phyloP scores from a whole-genome alignment of 805 yeast species.

The Scheffersomyces spartinae region DNA sequence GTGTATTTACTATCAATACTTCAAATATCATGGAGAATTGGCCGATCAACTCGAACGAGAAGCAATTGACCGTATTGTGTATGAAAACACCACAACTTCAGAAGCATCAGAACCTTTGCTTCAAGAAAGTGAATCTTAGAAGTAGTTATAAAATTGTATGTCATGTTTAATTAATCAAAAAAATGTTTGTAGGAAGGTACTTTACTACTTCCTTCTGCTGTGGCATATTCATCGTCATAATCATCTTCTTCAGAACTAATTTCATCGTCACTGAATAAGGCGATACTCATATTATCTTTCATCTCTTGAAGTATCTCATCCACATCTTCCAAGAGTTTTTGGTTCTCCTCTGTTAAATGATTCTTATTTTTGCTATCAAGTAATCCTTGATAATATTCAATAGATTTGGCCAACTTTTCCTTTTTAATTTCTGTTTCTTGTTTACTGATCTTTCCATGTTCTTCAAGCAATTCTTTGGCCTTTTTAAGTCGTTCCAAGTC shows the following conservation, averaged over 20 bases:
- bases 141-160: too few relatives aligned
- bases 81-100: too few relatives aligned
- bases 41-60: too few relatives aligned
- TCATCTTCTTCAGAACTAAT: slow-evolving; percentile 1
- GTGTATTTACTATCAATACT: slow-evolving; percentile 52
- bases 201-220: neutral
- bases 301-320: slow-evolving; percentile 4
- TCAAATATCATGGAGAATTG: too few relatives aligned
- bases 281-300: slow-evolving; percentile 1
- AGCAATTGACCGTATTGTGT: too few relatives aligned
- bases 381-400: slow-evolving; percentile 3
- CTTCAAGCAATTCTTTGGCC: slow-evolving; percentile 1
- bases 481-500: slow-evolving; percentile 2
- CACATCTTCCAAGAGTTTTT: slow-evolving; percentile 1
- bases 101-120: too few relatives aligned
- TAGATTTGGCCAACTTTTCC: slow-evolving; percentile 3
- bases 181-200: too few relatives aligned
- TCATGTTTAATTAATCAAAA: too few relatives aligned
- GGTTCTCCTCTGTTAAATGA: slow-evolving; percentile 1
- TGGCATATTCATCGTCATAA: neutral
- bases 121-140: too few relatives aligned
- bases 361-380: slow-evolving; percentile 1
- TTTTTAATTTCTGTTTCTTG: slow-evolving; percentile 2
- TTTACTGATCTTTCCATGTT: neutral
- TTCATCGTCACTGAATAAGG: neutral